phyloP scores from a whole-genome alignment of 2,329 filamentous ascomycete genomes.

The Fusarium sp. region DNA sequence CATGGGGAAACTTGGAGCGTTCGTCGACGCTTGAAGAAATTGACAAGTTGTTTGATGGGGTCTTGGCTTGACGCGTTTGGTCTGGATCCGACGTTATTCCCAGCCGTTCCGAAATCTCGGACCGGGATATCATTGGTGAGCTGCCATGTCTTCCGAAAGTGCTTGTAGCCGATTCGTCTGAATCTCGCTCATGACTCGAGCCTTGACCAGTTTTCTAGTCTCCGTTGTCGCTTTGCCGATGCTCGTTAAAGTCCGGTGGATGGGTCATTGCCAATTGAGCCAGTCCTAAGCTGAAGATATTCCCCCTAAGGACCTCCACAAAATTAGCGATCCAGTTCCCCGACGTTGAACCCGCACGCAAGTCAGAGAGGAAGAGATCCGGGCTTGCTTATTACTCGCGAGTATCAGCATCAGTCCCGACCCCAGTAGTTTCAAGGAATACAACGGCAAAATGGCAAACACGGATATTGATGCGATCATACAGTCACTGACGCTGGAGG shows the following conservation, averaged over 20 bases:
- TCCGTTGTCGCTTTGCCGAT: neutral
- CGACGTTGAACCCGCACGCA: neutral
- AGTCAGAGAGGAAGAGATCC: neutral
- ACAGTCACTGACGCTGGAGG: conserved; percentile 30
- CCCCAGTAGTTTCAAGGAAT: neutral
- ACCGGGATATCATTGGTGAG: neutral
- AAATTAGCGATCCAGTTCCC: neutral
- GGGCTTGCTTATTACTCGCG: neutral
- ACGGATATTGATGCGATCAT: conserved; percentile 25
- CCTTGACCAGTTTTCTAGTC: neutral
- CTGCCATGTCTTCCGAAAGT: rapidly evolving
- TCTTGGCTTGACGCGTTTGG: conserved; percentile 2
- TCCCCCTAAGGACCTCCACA: neutral
- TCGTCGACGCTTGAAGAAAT: neutral
- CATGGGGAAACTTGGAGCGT: conserved; percentile 20
- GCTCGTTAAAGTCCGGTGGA: neutral
- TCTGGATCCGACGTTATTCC: neutral
- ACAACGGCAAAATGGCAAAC: conserved; percentile 8
- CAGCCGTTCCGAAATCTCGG: neutral
- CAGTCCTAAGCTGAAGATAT: neutral
- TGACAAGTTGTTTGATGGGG: neutral
- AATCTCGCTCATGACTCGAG: neutral
- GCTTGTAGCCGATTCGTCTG: neutral
- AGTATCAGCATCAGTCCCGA: neutral
- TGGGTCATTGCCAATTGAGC: neutral